phyloP scores from a whole-genome alignment of 2,329 filamentous ascomycete species.

The Verruconis gallopava region DNA sequence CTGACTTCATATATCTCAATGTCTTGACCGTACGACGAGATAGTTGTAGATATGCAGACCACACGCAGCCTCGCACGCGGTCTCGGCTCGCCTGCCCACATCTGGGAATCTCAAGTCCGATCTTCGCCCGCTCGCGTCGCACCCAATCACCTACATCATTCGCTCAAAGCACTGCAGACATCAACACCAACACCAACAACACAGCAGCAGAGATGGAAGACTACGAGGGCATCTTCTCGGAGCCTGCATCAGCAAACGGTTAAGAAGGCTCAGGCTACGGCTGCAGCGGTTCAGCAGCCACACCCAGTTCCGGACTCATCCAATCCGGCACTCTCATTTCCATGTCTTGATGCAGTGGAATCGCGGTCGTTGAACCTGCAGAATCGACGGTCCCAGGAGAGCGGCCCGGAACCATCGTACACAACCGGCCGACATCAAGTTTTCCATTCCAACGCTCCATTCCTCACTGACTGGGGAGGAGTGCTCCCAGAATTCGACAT shows the following conservation, averaged over 20 bases:
- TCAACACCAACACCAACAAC: background rate
- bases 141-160: too few relatives aligned
- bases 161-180: background rate
- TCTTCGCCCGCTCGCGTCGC: background rate
- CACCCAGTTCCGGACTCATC: constrained; percentile 16
- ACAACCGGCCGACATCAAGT: constrained; percentile 73
- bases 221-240: background rate
- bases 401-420: constrained; percentile 86
- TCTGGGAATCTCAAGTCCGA: background rate
- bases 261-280: background rate
- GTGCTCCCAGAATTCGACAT: constrained; percentile 79
- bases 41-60: too few relatives aligned
- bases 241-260: constrained; percentile 5
- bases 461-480: constrained; percentile 90
- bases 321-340: constrained; percentile 28
- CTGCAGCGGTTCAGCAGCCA: background rate
- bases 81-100: background rate
- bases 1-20: too few relatives aligned
- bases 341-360: constrained; percentile 29
- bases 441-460: constrained; percentile 60
- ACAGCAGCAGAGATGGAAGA: background rate
- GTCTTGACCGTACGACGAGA: too few relatives aligned
- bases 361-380: constrained; percentile 51
- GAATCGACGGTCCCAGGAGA: constrained; percentile 45
- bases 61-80: background rate